phyloP scores from a whole-genome alignment of 495 filamentous ascomycete genomes.

The Sabuloglossum arenarium region DNA sequence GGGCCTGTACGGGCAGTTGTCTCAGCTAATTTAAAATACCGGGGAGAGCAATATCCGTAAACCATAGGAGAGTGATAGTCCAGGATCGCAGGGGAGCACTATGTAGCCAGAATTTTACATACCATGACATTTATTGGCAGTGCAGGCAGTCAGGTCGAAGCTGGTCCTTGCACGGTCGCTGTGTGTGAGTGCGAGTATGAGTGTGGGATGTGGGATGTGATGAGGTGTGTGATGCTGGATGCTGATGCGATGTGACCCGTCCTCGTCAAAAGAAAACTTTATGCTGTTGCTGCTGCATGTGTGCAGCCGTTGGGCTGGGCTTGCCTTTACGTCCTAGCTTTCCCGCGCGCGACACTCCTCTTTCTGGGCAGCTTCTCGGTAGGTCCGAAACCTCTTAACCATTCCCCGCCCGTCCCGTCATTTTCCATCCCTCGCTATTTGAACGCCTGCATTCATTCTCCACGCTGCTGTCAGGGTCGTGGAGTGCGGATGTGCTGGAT shows the following conservation, averaged over 20 bases:
- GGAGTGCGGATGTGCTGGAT: neutral
- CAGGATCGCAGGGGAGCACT: too few species aligned
- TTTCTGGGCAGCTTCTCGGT: neutral
- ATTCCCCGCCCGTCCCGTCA: neutral
- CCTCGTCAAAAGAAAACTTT: conserved; percentile 1
- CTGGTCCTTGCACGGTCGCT: neutral
- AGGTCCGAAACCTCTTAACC: neutral
- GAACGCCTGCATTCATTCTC: neutral
- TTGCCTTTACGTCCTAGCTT: conserved; percentile 2
- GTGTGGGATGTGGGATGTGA: conserved; percentile 1
- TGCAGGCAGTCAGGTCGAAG: neutral
- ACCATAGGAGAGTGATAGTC: neutral
- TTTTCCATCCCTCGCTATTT: neutral
- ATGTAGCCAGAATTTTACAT: neutral
- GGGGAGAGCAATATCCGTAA: neutral
- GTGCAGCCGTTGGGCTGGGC: neutral
- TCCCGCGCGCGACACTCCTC: neutral
- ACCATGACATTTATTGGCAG: neutral
- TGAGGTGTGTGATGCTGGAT: neutral
- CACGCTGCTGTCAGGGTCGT: neutral
- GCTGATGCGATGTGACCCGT: conserved; percentile 3
- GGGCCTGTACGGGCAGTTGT: neutral
- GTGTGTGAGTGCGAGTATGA: neutral
- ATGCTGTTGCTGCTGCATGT: neutral
- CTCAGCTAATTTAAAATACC: neutral